Evolutionary conservation across 23 red algal species (phyloP).

Genomic region (Pyropia yezoensis): DNA sequence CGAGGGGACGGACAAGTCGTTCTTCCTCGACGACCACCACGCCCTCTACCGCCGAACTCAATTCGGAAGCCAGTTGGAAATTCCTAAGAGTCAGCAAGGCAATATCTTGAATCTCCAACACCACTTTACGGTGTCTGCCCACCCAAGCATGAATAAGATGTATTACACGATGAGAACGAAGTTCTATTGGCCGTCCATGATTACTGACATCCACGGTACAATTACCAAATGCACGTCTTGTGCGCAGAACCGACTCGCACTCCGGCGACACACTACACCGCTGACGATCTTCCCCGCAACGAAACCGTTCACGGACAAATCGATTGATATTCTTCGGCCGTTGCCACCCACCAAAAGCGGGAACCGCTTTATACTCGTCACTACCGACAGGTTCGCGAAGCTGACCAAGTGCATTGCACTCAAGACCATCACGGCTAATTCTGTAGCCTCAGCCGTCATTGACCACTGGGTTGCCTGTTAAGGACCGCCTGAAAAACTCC

Average conservation of each 20-base stretch:
- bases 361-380: conserved; percentile 17
- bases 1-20: too few relatives aligned
- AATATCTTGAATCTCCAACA: neutral
- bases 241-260: too few relatives aligned
- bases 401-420: too few relatives aligned
- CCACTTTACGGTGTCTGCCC: neutral
- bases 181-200: too few relatives aligned
- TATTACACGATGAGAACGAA: too few relatives aligned
- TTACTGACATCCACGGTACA: too few relatives aligned
- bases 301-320: neutral
- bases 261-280: neutral
- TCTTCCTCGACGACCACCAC: too few relatives aligned
- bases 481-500: neutral
- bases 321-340: conserved; percentile 11
- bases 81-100: neutral
- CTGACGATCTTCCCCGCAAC: conserved; percentile 7
- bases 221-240: too few relatives aligned
- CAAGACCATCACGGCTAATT: too few relatives aligned
- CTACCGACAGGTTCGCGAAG: conserved; percentile 35
- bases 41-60: too few relatives aligned
- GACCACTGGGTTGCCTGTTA: conserved; percentile 3
- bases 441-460: neutral
- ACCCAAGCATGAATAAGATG: too few relatives aligned
- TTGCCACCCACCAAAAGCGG: neutral
- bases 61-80: too few relatives aligned